Base-by-base conservation (phyloP, 202 grass and related monocot species). In the Setaria viridis region DNA sequence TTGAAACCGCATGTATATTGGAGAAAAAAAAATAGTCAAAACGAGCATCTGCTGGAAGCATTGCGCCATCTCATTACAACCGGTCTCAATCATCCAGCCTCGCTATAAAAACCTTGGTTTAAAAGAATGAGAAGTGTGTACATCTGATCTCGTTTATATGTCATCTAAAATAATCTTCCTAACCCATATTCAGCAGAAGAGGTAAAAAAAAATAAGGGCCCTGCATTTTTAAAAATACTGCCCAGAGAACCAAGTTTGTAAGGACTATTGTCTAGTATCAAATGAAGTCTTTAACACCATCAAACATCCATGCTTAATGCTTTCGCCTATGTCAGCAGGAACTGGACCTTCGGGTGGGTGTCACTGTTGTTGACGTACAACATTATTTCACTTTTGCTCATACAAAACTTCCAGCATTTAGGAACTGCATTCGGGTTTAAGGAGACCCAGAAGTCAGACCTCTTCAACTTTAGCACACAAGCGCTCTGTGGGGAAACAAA, bases 401-500 rank as follows among this genome's bases (percentile, higher is more conserved):
- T 56, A 73, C 83, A 54, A 89, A 80, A 87, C 45, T 89, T 80
- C 64, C 63, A 86, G 13, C 48, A 76, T 76, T 80, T 60, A 71
- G 80, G 70, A 79, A 80, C 43, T 41, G 20, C 47, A 39, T 39
- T 43, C 9, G 50, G 50, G 53, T 80, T 68, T 82, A 76, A 17
- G 72, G 57, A 6, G 34, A 54, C 45, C 62, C 64, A 86, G 70
- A 48, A 62, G 43, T 89, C 84, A 91, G 84, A 66, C 77, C 80
- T 95, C 95, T 90, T 98, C 95, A 75, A 83, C 87, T 93, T 93
- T 92, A 47, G 89, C 78, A 92, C 95, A 98, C 62, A 98, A 80
- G 3, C 93, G 91, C 80, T 98, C 95, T 98, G 83, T 14, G 7
- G 9, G 34, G 20, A 75, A 49, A n/a, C 50, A 87, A 64, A 70